Conservation (phyloP, 208 protist species). For the Acanthamoeba royreba region DNA sequence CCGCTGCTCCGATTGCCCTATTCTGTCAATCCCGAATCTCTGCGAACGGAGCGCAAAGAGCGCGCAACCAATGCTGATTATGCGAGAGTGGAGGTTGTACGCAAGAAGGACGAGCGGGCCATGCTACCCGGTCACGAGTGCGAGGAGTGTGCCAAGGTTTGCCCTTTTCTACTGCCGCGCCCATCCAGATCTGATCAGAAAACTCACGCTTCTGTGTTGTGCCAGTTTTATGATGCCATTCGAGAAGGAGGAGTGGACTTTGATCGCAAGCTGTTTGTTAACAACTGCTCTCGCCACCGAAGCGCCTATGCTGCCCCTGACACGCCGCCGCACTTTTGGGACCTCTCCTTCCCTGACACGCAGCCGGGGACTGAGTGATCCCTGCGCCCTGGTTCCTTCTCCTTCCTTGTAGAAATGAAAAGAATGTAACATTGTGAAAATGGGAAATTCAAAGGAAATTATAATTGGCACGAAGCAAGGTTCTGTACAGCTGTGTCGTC, state of each 20-base stretch:
- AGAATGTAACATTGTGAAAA: too few species aligned
- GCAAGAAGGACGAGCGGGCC: conserved; percentile 21
- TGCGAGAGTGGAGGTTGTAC: conserved; percentile 1
- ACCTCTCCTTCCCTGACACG: conserved; percentile 13
- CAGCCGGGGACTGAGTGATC: neutral
- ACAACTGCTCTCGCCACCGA: neutral
- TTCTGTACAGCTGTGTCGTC: too few species aligned
- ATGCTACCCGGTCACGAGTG: neutral
- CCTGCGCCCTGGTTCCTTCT: too few species aligned
- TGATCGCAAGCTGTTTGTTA: neutral
- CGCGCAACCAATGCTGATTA: neutral
- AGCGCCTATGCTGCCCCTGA: neutral
- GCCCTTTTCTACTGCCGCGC: neutral
- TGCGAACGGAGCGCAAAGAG: neutral
- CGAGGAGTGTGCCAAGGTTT: neutral
- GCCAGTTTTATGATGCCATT: neutral
- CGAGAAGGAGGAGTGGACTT: neutral
- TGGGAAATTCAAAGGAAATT: too few species aligned
- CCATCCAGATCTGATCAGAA: neutral
- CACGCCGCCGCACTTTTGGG: conserved; percentile 35
- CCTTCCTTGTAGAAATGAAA: too few species aligned
- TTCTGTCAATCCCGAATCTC: neutral
- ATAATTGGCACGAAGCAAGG: too few species aligned
- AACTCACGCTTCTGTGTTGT: neutral
- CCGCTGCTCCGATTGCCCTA: neutral